Evolutionary conservation across 225 moss, liverwort and hornwort genomes (phyloP).

Genomic region (Climacium dendroides): DNA sequence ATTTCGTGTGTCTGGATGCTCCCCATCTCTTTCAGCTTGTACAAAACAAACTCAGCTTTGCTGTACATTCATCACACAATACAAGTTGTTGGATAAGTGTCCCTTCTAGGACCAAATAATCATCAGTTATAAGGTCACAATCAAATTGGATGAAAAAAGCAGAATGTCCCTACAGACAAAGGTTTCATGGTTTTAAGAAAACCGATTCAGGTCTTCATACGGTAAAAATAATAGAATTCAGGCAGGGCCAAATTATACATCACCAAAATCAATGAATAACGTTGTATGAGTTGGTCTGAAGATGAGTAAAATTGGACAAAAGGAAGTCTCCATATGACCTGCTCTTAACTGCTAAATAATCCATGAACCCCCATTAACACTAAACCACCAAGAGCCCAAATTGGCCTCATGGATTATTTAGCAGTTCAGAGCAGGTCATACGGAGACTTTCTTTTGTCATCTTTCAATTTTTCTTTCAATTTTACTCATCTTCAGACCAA

Average conservation of each 20-base stretch:
- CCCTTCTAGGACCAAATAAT: neutral
- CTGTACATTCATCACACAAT: conserved; percentile 12
- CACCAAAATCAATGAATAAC: neutral
- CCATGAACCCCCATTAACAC: neutral
- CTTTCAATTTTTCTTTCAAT: too few species aligned
- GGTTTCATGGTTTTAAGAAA: neutral
- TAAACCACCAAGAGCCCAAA: neutral
- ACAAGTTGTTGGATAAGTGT: neutral
- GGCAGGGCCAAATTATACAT: too few species aligned
- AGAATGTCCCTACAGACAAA: neutral
- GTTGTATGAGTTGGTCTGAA: neutral
- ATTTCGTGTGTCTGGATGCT: conserved; percentile 38
- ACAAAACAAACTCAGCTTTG: conserved; percentile 83
- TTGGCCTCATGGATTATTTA: too few species aligned
- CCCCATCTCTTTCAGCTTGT: conserved; percentile 86
- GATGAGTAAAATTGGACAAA: neutral
- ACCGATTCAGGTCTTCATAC: neutral
- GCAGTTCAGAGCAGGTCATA: neutral
- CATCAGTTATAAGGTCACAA: neutral
- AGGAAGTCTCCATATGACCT: neutral
- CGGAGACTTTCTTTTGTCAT: neutral
- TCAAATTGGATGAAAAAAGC: neutral
- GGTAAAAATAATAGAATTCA: neutral
- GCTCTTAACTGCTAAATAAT: neutral
- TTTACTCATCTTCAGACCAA: neutral